Conservation (phyloP, 1,139 yeast species). For the Geotrichum carabidarum region DNA sequence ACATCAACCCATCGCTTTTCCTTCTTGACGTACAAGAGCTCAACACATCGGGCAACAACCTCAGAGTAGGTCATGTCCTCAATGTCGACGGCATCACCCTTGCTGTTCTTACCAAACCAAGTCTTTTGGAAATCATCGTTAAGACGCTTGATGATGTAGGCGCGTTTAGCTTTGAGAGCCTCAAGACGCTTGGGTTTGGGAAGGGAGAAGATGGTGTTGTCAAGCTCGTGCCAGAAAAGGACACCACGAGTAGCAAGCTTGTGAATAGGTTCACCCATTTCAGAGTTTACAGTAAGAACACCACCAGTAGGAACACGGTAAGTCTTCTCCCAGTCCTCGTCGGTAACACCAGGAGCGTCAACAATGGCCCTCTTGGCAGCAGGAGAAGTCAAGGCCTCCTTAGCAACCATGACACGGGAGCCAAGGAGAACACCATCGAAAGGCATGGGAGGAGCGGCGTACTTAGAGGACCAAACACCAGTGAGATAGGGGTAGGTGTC, state of each 20-base stretch:
- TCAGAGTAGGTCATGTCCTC: constrained; percentile 95
- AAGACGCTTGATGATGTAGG: constrained; percentile 74
- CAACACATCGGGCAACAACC: constrained; percentile 82
- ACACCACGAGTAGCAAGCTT: constrained; percentile 98
- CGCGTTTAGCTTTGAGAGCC: constrained; percentile 76
- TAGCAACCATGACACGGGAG: constrained; percentile 94
- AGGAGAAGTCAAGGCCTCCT: constrained; percentile 90
- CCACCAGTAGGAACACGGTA: constrained; percentile 97
- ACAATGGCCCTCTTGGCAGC: constrained; percentile 93
- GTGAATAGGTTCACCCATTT: constrained; percentile 99
- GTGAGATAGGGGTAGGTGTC: constrained; percentile 96
- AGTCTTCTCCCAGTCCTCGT: constrained; percentile 85
- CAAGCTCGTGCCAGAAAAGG: constrained; percentile 87
- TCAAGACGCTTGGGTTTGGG: constrained; percentile 87
- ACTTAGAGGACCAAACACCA: constrained; percentile 86
- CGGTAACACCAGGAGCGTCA: constrained; percentile 83
- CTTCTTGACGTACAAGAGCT: constrained; percentile 77
- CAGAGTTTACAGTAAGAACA: constrained; percentile 89
- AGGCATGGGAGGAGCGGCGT: constrained; percentile 96
- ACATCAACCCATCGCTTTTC: constrained; percentile 84
- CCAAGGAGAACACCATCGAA: constrained; percentile 96
- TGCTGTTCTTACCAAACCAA: constrained; percentile 81
- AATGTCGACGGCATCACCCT: constrained; percentile 78
- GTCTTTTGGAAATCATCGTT: constrained; percentile 96
- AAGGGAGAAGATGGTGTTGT: constrained; percentile 82